These are phyloP conservation scores for Austroboletus festivus DNA, from an alignment of 768 basidiomycete species.

Conservation along the genomic window DNA sequence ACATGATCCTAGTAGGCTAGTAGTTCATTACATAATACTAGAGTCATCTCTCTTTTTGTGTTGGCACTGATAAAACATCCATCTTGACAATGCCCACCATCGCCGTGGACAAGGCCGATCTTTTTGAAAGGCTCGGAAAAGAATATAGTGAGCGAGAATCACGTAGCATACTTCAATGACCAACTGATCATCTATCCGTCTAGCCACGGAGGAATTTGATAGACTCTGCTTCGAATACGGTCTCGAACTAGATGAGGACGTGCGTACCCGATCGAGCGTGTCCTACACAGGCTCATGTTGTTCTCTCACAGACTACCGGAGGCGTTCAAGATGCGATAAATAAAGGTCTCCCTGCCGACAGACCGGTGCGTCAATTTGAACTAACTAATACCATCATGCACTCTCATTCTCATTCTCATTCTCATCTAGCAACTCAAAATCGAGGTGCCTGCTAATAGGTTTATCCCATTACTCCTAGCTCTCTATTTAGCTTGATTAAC, in stretches of 20 bases:
- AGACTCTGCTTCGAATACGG: conserved; percentile 96
- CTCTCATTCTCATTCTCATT: conserved; percentile 4
- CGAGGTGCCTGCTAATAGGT: conserved; percentile 98
- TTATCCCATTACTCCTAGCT: conserved; percentile 4
- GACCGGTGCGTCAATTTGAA: conserved; percentile 54
- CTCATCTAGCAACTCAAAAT: conserved; percentile 92
- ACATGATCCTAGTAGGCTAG: too few species aligned
- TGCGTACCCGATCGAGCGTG: conserved; percentile 38
- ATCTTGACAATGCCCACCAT: conserved; percentile 79
- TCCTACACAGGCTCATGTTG: not conserved
- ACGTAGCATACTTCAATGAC: conserved; percentile 1
- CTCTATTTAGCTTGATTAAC: conserved; percentile 1
- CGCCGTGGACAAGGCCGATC: conserved; percentile 91
- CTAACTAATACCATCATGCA: too few species aligned
- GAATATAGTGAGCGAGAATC: conserved; percentile 64
- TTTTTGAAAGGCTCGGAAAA: conserved; percentile 81
- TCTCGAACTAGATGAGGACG: conserved; percentile 96
- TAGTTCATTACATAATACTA: not conserved
- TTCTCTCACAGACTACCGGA: conserved; percentile 69
- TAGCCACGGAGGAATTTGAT: conserved; percentile 94
- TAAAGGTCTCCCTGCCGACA: conserved; percentile 81
- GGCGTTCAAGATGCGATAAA: conserved; percentile 80
- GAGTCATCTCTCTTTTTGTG: not conserved
- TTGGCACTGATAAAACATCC: not conserved
- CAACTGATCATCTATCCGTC: conserved; percentile 16